Percentiles rank a stretch among this genome's conserved stretches.
Evolutionary conservation across 192 early-diverging fungal genomes (phyloP).

Genomic region (Irineochytrium annulatum): DNA sequence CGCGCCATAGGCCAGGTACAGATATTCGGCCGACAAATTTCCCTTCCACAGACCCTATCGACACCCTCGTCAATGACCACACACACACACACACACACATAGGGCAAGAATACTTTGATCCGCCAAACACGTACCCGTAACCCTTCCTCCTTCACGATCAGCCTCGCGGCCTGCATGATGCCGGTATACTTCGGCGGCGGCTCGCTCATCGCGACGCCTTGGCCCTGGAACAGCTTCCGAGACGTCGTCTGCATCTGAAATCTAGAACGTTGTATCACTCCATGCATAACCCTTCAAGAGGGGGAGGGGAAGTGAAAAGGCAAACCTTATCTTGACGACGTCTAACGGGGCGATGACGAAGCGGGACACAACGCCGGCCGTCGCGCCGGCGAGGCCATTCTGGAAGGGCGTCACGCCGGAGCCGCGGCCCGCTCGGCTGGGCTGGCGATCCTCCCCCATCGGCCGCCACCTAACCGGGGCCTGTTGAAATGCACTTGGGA

Average conservation of each 20-base stretch:
- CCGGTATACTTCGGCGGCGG: conserved; percentile 52
- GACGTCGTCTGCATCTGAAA: conserved; percentile 22
- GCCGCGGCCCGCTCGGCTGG: too few relatives aligned
- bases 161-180: conserved; percentile 58
- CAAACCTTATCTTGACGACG: conserved; percentile 86
- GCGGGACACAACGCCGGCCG: conserved; percentile 62
- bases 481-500: too few relatives aligned
- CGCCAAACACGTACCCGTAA: conserved; percentile 52
- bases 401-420: conserved; percentile 21
- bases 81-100: too few relatives aligned
- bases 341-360: conserved; percentile 88
- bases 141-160: conserved; percentile 79
- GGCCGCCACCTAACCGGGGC: too few relatives aligned
- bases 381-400: conserved; percentile 51
- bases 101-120: too few relatives aligned
- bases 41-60: conserved; percentile 90
- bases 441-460: too few relatives aligned
- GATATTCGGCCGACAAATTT: conserved; percentile 86
- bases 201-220: not conserved
- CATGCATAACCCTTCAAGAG: too few relatives aligned
- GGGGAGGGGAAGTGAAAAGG: too few relatives aligned
- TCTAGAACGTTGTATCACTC: conserved; percentile 7
- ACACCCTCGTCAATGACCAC: too few relatives aligned
- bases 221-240: too few relatives aligned
- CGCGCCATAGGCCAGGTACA: conserved; percentile 88